These are phyloP conservation scores for Tremellales sp. DNA, from an alignment of 1,284 basidiomycete species.

Conservation along the genomic window DNA sequence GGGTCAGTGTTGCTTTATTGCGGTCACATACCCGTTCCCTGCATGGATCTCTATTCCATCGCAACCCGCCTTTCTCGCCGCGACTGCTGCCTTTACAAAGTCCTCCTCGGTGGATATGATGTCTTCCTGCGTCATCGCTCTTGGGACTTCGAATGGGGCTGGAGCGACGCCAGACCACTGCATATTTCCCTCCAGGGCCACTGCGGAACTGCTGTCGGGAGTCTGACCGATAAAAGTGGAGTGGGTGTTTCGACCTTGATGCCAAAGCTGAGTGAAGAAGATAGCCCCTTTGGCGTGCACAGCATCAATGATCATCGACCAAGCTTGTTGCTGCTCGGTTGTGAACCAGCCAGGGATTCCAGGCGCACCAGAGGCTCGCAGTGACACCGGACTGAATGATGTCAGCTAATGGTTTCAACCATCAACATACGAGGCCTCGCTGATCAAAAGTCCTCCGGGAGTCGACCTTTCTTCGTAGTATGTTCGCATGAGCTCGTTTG, in stretches of 20 bases:
- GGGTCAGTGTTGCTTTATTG: neutral
- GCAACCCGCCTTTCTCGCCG: slow-evolving; percentile 27
- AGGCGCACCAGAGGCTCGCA: slow-evolving; percentile 18
- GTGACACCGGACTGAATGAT: slow-evolving; percentile 14
- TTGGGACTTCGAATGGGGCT: slow-evolving; percentile 23
- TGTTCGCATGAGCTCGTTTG: slow-evolving; percentile 18
- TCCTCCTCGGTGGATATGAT: slow-evolving; percentile 22
- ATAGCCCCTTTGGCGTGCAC: slow-evolving; percentile 27
- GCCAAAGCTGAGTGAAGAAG: slow-evolving; percentile 33
- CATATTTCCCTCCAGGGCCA: slow-evolving; percentile 17
- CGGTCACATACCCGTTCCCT: slow-evolving; percentile 24
- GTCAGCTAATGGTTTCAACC: neutral
- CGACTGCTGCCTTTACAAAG: slow-evolving; percentile 23
- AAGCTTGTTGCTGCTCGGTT: slow-evolving; percentile 24
- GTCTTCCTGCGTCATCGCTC: slow-evolving; percentile 26
- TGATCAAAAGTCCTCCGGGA: slow-evolving; percentile 23
- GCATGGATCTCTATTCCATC: slow-evolving; percentile 39
- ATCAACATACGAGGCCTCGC: slow-evolving; percentile 18
- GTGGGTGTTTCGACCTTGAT: slow-evolving; percentile 28
- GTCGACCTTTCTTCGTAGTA: slow-evolving; percentile 23
- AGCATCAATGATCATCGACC: slow-evolving; percentile 24
- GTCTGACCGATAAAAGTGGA: slow-evolving; percentile 12
- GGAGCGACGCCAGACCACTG: slow-evolving; percentile 11
- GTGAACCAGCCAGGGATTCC: slow-evolving; percentile 26
- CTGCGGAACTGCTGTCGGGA: slow-evolving; percentile 18